Evolutionary conservation across 2,329 filamentous ascomycete genomes (phyloP).

Genomic region (Sclerotinia subarctica): DNA sequence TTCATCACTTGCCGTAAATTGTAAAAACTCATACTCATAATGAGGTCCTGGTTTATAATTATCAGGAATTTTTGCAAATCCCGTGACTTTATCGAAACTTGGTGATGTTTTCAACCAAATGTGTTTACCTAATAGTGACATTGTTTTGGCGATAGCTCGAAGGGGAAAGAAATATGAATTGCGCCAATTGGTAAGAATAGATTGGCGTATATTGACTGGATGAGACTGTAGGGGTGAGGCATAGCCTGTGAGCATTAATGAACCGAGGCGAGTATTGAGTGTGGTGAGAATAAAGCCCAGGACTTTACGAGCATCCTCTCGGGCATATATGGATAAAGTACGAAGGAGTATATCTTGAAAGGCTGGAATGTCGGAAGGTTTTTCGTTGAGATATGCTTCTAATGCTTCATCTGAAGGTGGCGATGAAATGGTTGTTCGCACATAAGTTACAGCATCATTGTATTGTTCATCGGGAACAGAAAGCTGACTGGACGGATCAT

Average conservation of each 20-base stretch:
- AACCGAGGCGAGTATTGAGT: conserved; percentile 58
- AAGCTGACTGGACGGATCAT: conserved; percentile 39
- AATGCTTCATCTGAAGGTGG: conserved; percentile 46
- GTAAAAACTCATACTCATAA: conserved; percentile 38
- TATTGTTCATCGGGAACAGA: conserved; percentile 51
- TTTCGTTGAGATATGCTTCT: conserved; percentile 51
- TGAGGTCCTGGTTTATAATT: conserved; percentile 41
- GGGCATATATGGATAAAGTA: conserved; percentile 39
- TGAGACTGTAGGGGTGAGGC: conserved; percentile 60
- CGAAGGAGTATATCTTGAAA: conserved; percentile 52
- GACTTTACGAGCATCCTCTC: conserved; percentile 35
- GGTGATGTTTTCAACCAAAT: conserved; percentile 49
- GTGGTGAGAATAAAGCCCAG: conserved; percentile 32
- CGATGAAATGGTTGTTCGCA: conserved; percentile 40
- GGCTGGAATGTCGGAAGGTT: conserved; percentile 49
- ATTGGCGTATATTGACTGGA: conserved; percentile 56
- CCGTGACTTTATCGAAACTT: conserved; percentile 53
- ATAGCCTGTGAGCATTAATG: conserved; percentile 65
- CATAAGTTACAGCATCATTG: conserved; percentile 44
- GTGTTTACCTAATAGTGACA: conserved; percentile 52
- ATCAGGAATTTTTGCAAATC: conserved; percentile 54
- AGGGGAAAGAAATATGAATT: conserved; percentile 54
- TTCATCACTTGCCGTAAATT: conserved; percentile 32
- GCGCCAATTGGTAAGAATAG: conserved; percentile 62
- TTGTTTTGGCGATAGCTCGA: conserved; percentile 52